phyloP scores from a whole-genome alignment of 805 yeast species.

The Cyberlindnera subsufficiens region DNA sequence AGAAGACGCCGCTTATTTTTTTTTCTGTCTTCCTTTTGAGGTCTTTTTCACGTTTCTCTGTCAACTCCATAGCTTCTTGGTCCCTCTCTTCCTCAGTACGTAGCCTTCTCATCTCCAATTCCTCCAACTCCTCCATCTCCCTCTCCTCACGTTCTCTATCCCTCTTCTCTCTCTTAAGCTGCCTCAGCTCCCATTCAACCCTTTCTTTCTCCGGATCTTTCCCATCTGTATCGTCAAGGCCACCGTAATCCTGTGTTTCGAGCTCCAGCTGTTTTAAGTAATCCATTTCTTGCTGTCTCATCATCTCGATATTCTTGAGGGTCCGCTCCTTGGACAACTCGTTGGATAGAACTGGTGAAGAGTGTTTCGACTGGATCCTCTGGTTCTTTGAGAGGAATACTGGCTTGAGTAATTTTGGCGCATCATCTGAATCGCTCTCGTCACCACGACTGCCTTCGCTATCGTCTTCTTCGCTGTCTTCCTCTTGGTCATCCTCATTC shows the following conservation, averaged over 20 bases:
- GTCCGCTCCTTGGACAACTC: slow-evolving; percentile 23
- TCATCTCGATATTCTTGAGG: slow-evolving; percentile 20
- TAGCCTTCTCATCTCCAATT: slow-evolving; percentile 18
- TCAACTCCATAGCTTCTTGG: slow-evolving; percentile 10
- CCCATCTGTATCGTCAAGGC: slow-evolving; percentile 56
- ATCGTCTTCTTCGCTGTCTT: slow-evolving; percentile 10
- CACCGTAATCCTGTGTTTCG: slow-evolving; percentile 23
- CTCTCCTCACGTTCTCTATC: slow-evolving; percentile 12
- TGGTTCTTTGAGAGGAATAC: slow-evolving; percentile 19
- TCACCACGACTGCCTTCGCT: slow-evolving; percentile 8
- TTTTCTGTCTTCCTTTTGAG: neutral
- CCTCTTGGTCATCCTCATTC: slow-evolving; percentile 5
- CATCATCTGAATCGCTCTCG: slow-evolving; percentile 10
- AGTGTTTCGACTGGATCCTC: slow-evolving; percentile 1
- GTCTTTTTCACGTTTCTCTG: slow-evolving; percentile 4
- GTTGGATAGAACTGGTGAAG: slow-evolving; percentile 3
- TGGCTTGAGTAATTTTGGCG: slow-evolving; percentile 18
- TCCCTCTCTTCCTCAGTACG: slow-evolving; percentile 20
- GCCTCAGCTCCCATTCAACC: slow-evolving; percentile 53
- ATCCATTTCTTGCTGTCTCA: slow-evolving; percentile 21
- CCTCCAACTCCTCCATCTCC: slow-evolving; percentile 23
- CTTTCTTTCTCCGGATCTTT: slow-evolving; percentile 48
- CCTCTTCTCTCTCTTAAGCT: slow-evolving; percentile 36
- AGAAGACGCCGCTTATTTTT: slow-evolving; percentile 17
- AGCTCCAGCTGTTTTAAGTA: slow-evolving; percentile 14